These are phyloP conservation scores for Calonectria montana DNA, from an alignment of 2,329 filamentous ascomycete genomes.

Conservation along the genomic window DNA sequence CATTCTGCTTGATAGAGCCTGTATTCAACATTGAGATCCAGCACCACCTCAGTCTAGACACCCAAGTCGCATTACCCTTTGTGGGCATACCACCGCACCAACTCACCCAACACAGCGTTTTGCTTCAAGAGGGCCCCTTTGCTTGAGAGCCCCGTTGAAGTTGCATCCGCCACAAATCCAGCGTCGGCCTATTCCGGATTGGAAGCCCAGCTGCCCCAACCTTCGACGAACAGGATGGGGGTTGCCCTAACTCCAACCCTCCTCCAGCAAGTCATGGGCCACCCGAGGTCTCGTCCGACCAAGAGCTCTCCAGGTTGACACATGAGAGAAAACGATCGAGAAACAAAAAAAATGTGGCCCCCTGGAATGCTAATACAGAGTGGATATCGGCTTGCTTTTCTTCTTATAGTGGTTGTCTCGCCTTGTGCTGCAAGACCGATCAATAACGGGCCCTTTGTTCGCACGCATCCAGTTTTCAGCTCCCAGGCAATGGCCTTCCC, in stretches of 20 bases:
- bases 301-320: neutral
- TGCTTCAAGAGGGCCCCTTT: neutral
- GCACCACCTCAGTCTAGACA: neutral
- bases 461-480: neutral
- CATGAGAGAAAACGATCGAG: neutral
- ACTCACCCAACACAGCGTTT: neutral
- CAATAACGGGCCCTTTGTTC: neutral
- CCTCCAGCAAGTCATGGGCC: neutral
- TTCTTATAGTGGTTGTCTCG: neutral
- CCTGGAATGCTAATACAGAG: neutral
- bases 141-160: neutral
- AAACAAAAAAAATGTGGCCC: neutral
- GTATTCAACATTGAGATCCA: neutral
- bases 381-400: neutral
- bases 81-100: slow-evolving; percentile 8
- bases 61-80: neutral
- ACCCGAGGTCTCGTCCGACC: neutral
- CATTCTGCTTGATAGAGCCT: neutral
- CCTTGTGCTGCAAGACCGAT: slow-evolving; percentile 1
- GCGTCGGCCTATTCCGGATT: slow-evolving; percentile 6
- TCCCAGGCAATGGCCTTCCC: neutral
- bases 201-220: neutral
- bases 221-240: neutral
- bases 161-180: slow-evolving; percentile 13
- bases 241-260: slow-evolving; percentile 5